Evolutionary conservation across 148 eudicot species (phyloP).

Genomic region (Dysphania ambrosioides): DNA sequence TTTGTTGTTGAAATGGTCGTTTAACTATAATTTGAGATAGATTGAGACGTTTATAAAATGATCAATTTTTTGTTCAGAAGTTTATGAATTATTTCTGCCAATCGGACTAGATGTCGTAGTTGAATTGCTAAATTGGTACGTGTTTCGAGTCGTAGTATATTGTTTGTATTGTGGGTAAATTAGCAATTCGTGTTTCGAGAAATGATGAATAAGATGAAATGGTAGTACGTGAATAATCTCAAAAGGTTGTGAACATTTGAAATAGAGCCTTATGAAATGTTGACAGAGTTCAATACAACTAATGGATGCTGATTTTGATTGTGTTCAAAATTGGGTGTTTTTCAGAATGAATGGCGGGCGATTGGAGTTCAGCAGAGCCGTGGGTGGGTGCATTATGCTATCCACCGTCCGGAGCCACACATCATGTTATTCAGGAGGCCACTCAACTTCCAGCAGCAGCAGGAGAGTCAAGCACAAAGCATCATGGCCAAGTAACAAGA

Average conservation of each 20-base stretch:
- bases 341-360: slow-evolving; percentile 83
- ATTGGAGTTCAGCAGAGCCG: slow-evolving; percentile 90
- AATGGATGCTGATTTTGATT: neutral
- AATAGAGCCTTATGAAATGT: too few species aligned
- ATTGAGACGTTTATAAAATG: too few species aligned
- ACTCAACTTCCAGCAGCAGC: slow-evolving; percentile 76
- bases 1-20: too few species aligned
- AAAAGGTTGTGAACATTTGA: too few species aligned
- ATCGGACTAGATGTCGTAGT: neutral
- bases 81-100: neutral
- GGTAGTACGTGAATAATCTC: too few species aligned
- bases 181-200: too few species aligned
- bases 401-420: slow-evolving; percentile 93
- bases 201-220: too few species aligned
- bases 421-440: slow-evolving; percentile 94
- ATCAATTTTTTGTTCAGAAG: too few species aligned
- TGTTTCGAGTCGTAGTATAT: too few species aligned
- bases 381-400: slow-evolving; percentile 86
- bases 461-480: slow-evolving; percentile 48
- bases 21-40: neutral
- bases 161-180: too few species aligned
- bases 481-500: slow-evolving; percentile 51
- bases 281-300: too few species aligned
- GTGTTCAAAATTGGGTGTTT: neutral
- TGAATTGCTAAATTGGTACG: too few species aligned